A percentile compares a stretch with the other conserved stretches of the same genome.
Conservation (phyloP, 441 rosid species). For the Bocquillonia castaneifolia region DNA sequence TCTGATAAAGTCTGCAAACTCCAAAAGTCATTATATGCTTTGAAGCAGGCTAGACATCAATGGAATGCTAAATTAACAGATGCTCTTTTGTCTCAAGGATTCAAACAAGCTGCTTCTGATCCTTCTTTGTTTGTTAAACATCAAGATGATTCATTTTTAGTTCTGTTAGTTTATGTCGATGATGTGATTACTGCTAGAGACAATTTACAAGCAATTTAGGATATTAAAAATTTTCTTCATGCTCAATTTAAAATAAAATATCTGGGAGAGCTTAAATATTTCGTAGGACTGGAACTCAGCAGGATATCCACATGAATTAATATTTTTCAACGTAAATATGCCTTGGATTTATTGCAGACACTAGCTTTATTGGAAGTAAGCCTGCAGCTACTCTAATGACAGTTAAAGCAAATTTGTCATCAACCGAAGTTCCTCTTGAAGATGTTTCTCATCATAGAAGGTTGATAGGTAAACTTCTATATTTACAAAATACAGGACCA, state of each 20-base stretch:
- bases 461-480: no score
- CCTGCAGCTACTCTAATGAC: no score
- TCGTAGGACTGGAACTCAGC: neutral
- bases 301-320: neutral
- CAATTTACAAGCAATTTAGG: neutral
- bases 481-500: no score
- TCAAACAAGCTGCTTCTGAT: neutral
- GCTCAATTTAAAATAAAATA: neutral
- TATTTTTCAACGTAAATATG: neutral
- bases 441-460: no score
- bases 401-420: no score
- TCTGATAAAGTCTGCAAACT: no score
- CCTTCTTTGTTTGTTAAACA: neutral
- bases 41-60: neutral
- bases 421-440: no score
- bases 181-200: neutral
- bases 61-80: neutral
- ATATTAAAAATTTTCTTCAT: neutral
- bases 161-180: neutral
- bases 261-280: neutral
- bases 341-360: no score
- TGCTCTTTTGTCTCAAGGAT: neutral
- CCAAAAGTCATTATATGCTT: no score
- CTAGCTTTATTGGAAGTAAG: no score
- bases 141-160: neutral